These are phyloP conservation scores for Rhodocollybia butyracea DNA, from an alignment of 768 basidiomycete species.

Conservation along the genomic window DNA sequence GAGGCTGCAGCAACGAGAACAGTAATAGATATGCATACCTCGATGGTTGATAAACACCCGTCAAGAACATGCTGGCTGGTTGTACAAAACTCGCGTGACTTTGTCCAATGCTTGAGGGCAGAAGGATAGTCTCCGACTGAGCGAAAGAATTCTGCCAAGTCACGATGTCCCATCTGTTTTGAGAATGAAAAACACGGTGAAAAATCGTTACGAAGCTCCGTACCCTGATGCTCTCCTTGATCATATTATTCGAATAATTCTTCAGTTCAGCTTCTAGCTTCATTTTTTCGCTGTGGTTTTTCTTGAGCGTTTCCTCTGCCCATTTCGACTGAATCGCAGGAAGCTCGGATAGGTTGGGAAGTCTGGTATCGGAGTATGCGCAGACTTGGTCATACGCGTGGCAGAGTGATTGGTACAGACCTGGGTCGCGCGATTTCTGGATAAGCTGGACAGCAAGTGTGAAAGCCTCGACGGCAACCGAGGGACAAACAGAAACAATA, in stretches of 20 bases:
- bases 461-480: conserved; percentile 71
- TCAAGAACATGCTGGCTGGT: conserved; percentile 92
- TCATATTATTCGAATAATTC: conserved; percentile 94
- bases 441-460: conserved; percentile 64
- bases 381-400: conserved; percentile 51
- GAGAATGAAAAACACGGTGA: not conserved
- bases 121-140: conserved; percentile 65
- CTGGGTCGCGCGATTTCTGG: conserved; percentile 65
- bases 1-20: not conserved
- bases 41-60: conserved; percentile 81
- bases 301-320: conserved; percentile 64
- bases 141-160: conserved; percentile 79
- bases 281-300: conserved; percentile 70
- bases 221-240: conserved; percentile 97
- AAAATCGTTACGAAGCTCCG: conserved; percentile 14
- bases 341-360: conserved; percentile 47
- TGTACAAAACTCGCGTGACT: conserved; percentile 89
- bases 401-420: conserved; percentile 49
- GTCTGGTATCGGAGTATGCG: conserved; percentile 26
- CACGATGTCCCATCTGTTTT: conserved; percentile 85
- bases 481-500: conserved; percentile 61
- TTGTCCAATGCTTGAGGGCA: conserved; percentile 82
- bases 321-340: conserved; percentile 62
- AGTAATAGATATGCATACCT: conserved; percentile 40
- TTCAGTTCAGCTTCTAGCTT: conserved; percentile 93